A percentile compares a stretch with the other conserved stretches of the same genome.
These are phyloP conservation scores for Vaccinium macrocarpon DNA, from an alignment of 148 eudicot genomes.

Conservation along the genomic window DNA sequence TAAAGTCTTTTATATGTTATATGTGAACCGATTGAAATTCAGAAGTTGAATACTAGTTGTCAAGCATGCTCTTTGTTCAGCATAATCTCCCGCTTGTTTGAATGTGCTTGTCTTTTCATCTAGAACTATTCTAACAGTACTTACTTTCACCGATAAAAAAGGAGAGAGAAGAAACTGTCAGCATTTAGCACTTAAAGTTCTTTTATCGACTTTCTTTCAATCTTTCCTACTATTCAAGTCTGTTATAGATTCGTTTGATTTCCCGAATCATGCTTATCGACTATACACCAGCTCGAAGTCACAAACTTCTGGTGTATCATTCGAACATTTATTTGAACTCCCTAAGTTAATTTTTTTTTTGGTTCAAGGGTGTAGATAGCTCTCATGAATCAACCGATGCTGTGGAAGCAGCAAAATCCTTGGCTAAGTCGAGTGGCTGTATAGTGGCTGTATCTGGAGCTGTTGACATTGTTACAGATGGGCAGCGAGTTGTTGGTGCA, in stretches of 20 bases:
- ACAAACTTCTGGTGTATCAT: background rate
- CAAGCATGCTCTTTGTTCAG: background rate
- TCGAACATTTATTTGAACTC: background rate
- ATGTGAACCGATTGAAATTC: background rate
- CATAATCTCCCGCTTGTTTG: background rate
- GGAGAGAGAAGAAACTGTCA: background rate
- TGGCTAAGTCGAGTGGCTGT: constrained; percentile 55
- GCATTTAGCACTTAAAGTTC: background rate
- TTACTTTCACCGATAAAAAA: no score
- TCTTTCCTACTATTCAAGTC: background rate
- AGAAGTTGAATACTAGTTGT: background rate
- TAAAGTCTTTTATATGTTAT: background rate
- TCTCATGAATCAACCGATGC: constrained; percentile 69
- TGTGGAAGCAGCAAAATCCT: constrained; percentile 73
- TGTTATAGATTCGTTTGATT: background rate
- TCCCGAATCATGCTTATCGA: background rate
- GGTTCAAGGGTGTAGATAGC: constrained; percentile 72
- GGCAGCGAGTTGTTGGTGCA: constrained; percentile 52
- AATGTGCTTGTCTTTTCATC: background rate
- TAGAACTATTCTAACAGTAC: background rate
- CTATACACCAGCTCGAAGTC: background rate
- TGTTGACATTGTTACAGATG: constrained; percentile 75
- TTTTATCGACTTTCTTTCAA: background rate
- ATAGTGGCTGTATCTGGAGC: constrained; percentile 86
- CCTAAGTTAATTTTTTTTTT: background rate